Conservation (phyloP, 208 protist genomes). For the Blastocrithidia nonstop region DNA sequence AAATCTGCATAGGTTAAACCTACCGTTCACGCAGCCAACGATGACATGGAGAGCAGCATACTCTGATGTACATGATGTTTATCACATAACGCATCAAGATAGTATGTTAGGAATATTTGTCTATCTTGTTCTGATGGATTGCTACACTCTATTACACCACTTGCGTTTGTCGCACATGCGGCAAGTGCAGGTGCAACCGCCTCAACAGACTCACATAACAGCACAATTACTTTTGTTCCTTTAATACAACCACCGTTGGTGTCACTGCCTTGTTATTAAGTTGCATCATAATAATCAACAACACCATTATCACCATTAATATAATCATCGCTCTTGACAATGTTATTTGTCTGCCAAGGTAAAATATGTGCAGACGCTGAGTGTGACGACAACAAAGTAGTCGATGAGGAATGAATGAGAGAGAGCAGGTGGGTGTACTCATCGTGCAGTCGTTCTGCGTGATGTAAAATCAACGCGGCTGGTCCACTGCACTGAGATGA, state of each 20-base stretch:
- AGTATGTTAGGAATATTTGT: slow-evolving; percentile 8
- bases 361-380: too few species aligned
- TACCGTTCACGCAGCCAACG: slow-evolving; percentile 54
- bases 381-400: too few species aligned
- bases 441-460: slow-evolving; percentile 26
- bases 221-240: slow-evolving; percentile 16
- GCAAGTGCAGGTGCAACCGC: slow-evolving; percentile 43
- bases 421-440: slow-evolving; percentile 24
- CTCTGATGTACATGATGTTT: slow-evolving; percentile 16
- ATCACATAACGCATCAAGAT: slow-evolving; percentile 8
- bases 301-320: background rate
- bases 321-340: background rate
- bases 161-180: slow-evolving; percentile 38
- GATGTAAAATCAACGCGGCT: slow-evolving; percentile 31
- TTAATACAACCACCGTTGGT: background rate
- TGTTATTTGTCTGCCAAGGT: background rate
- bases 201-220: slow-evolving; percentile 62
- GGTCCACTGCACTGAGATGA: slow-evolving; percentile 6
- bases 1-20: slow-evolving; percentile 53
- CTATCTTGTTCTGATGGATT: slow-evolving; percentile 61
- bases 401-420: slow-evolving; percentile 28
- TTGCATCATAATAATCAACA: background rate
- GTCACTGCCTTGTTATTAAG: background rate
- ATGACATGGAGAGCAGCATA: slow-evolving; percentile 27
- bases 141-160: slow-evolving; percentile 45